Conservation (phyloP, 1,284 basidiomycete species). For the Ustilago shanxiensis region DNA sequence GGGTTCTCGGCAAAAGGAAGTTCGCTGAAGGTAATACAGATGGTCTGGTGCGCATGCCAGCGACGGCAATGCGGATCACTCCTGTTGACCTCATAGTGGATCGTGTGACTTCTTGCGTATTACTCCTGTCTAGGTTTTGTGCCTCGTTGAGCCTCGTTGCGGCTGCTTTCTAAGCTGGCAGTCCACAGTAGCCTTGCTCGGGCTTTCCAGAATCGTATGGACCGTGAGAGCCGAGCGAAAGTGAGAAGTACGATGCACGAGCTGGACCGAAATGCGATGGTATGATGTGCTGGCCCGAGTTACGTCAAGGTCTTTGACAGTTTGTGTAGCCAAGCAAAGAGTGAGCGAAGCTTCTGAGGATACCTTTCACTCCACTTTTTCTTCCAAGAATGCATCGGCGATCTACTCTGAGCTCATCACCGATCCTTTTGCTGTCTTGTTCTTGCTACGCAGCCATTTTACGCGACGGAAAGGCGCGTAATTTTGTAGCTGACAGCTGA, state of each 20-base stretch:
- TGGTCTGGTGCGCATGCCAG: constrained; percentile 26
- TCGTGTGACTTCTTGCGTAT: not conserved
- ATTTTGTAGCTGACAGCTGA: not conserved
- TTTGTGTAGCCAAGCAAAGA: constrained; percentile 18
- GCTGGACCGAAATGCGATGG: not conserved
- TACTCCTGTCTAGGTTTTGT: not conserved
- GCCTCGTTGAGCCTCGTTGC: not conserved
- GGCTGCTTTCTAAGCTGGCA: no score
- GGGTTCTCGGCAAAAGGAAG: constrained; percentile 1
- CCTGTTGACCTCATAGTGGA: constrained; percentile 18
- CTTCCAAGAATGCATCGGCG: constrained; percentile 16
- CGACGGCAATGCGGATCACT: constrained; percentile 18
- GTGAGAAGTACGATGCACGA: not conserved
- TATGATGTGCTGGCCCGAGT: no score
- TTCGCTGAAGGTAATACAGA: constrained; percentile 6
- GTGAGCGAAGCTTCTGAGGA: no score
- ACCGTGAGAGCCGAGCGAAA: not conserved
- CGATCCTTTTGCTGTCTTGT: constrained; percentile 10
- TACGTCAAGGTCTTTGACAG: no score
- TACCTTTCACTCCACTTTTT: constrained; percentile 33
- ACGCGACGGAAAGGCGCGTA: constrained; percentile 38
- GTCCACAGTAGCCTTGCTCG: no score
- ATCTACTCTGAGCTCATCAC: not conserved
- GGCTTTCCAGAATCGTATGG: no score
- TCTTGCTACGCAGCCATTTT: constrained; percentile 15